Percentiles rank a stretch among this genome's conserved stretches.
These are phyloP conservation scores for Yamadazyma diddensiae DNA, from an alignment of 1,139 yeast species.

Conservation along the genomic window DNA sequence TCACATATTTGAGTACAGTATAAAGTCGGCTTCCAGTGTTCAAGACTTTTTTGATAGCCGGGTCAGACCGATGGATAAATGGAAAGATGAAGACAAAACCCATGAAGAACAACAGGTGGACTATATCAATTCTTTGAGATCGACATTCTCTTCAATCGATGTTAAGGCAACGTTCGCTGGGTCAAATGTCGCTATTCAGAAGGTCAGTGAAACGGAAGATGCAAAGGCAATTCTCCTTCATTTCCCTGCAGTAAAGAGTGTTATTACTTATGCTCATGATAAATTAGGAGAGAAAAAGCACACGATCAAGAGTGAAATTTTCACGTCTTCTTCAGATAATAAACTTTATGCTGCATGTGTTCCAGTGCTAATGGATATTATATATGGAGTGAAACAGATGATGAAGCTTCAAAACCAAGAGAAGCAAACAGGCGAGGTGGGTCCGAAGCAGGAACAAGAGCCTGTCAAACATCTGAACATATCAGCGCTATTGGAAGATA, in stretches of 20 bases:
- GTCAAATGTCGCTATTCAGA: slow-evolving; percentile 56
- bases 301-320: slow-evolving; percentile 49
- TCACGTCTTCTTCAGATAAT: slow-evolving; percentile 73
- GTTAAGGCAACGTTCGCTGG: slow-evolving; percentile 64
- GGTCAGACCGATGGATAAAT: slow-evolving; percentile 13
- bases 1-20: slow-evolving; percentile 42
- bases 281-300: slow-evolving; percentile 35
- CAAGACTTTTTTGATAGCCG: slow-evolving; percentile 35
- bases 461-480: slow-evolving; percentile 22
- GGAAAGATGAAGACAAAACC: slow-evolving; percentile 14
- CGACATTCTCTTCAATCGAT: slow-evolving; percentile 45
- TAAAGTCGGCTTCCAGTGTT: slow-evolving; percentile 43
- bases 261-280: slow-evolving; percentile 31
- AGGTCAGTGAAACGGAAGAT: slow-evolving; percentile 33
- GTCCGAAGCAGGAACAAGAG: no score
- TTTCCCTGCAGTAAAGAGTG: slow-evolving; percentile 73
- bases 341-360: slow-evolving; percentile 70
- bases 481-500: slow-evolving; percentile 39
- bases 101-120: slow-evolving; percentile 18
- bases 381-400: slow-evolving; percentile 42
- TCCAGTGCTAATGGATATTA: slow-evolving; percentile 67
- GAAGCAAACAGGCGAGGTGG: slow-evolving; percentile 1
- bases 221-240: slow-evolving; percentile 57
- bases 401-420: slow-evolving; percentile 20
- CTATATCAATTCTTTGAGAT: slow-evolving; percentile 22